Evolutionary conservation across 352 stramenopile species (phyloP), one percentile per base, ranked within the genome.

Genomic region (Pythium brassicae): DNA sequence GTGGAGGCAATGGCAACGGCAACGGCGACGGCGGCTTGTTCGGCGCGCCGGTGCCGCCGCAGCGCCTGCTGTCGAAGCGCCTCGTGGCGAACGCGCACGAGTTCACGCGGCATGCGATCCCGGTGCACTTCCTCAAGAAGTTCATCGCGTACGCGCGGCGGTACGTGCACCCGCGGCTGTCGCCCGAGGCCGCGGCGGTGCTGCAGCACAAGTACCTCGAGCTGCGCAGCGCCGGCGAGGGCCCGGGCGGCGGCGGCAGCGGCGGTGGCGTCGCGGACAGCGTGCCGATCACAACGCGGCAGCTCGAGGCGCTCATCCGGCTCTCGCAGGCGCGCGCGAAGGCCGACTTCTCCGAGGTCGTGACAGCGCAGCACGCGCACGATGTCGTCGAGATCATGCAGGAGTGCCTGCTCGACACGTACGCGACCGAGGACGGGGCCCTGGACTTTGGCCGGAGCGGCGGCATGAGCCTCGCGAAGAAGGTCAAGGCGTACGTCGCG

Each of bases 381-480:
- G 96, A 99, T 74, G 96, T 99, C 19, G 89, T 99, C 9, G 90
- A 98, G 48, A 82, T 99, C 42, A 97, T 99, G 90, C 83, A 96
- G 51, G 87, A 97, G 57, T 97, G 85, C 50, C 62, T 98, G 22
- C 72, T 94, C 39, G 86, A 98, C 62, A 94, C 94, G 55, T 87
- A 92, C 64, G 87, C 69, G 15, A 93, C 95, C 23, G 92, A 97
- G 50, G 78, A 79, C 50, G 92, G 91, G 2, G 77, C 77, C 29
- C 60, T 98, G 46, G 92, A 98, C 61, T 93, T 94, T 57, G 72
- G 79, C 19, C 72, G 83, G 20, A 89, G 66, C 26, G 76, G 83
- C 20, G 72, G 71, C 52, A 83, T 87, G 75, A 89, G 71, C 65
- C 56, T 86, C 42, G 50, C 74, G 8, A 86, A 86, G 65, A 83